Base-by-base conservation (phyloP, 495 filamentous ascomycete species). In the Cryomyces minteri region DNA sequence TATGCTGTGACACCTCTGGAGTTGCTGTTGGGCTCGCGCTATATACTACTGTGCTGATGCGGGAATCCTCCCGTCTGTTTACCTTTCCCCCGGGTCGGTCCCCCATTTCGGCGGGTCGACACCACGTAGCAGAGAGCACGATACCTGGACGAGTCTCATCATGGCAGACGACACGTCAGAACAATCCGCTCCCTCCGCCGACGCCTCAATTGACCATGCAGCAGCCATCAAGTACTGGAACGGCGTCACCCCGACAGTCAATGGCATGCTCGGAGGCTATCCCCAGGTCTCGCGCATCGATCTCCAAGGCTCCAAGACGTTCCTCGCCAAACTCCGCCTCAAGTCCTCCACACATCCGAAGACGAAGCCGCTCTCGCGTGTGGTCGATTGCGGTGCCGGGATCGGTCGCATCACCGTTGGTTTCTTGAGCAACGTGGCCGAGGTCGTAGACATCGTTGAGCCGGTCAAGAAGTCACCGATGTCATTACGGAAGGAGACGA, bases 251-350 rank as follows among this genome's bases (percentile, higher is more conserved):
- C 69, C 82, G 36, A 78, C 77, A 47, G 68, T 78, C 43, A 73
- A 78, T 55, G 81, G 79, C 54, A 88, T 94, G 81, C 79, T 96
- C 0, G 85, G 87, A 53, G 82, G 82, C 38, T 88, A 72, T 52
- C 82, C 80, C 0, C 68, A 76, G 56, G 72, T 88, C 57, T 79
- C 74, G 31, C 71, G 74, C 45, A 70, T 83, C 53, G 88, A 94
- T 56, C 69, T 94, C 0, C 73, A 80, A 53, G 79, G 79, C 14
- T 88, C 82, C 8, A 68, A 71, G 50, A 77, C 69, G 56, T 90
- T 94, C 60, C 65, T 90, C 12, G 69, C 74, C 30, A 92, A 92
- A 54, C 63, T 93, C 1, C 77, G 80, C 5, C 69, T 70, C 4
- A 32, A 43, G 6, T 51, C 53, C 12, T 40, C 46, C 31, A 34